Evolutionary conservation across 2,329 filamentous ascomycete genomes (phyloP).

Genomic region (Cladophialophora exuberans): DNA sequence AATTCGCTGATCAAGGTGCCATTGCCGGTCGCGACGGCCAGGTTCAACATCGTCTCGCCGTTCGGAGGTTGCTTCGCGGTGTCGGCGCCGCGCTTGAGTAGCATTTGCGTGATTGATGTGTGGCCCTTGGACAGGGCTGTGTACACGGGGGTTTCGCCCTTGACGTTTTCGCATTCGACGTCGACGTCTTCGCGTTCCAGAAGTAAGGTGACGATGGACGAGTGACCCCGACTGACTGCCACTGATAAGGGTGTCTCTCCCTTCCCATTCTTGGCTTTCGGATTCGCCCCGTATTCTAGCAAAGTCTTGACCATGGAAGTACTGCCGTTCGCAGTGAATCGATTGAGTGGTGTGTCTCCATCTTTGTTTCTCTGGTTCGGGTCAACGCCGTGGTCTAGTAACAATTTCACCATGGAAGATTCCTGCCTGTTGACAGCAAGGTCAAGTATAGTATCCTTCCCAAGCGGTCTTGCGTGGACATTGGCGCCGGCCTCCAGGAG

Average conservation of each 20-base stretch:
- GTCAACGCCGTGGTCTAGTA: background rate
- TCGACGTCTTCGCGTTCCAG: background rate
- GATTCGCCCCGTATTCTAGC: background rate
- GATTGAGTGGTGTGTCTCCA: background rate
- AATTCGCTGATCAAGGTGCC: background rate
- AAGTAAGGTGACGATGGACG: background rate
- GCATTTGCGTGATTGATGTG: background rate
- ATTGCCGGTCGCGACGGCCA: background rate
- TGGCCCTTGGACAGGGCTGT: background rate
- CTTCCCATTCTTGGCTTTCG: background rate
- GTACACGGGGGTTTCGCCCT: background rate
- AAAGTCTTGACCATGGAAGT: slow-evolving; percentile 2
- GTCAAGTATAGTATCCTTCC: slow-evolving; percentile 3
- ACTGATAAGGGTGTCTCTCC: background rate
- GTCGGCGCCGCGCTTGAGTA: background rate
- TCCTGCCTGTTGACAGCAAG: background rate
- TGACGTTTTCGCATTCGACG: background rate
- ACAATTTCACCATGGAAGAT: background rate
- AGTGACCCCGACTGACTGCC: background rate
- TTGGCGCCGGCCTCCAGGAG: slow-evolving; percentile 5
- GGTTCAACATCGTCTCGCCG: background rate
- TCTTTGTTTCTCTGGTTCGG: background rate
- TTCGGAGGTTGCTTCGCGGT: background rate
- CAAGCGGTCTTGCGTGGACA: background rate
- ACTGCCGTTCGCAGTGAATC: background rate